Evolutionary conservation across 768 basidiomycete genomes (phyloP).

Genomic region (Pleurotus pulmonarius): DNA sequence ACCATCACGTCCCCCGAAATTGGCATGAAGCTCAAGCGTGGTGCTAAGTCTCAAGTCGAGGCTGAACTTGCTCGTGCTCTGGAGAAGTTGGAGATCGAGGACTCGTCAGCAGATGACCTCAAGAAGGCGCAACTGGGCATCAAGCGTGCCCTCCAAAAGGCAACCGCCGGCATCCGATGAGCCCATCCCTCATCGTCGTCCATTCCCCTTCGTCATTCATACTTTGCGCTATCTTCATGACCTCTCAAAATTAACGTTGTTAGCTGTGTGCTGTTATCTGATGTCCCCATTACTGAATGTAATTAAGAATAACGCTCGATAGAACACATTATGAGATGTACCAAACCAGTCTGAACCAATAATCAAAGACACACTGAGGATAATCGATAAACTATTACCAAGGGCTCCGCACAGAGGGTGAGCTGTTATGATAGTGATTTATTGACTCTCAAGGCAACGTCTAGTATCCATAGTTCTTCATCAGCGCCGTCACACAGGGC

Average conservation of each 20-base stretch:
- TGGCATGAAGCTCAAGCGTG: constrained; percentile 98
- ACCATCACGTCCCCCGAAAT: constrained; percentile 96
- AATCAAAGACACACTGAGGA: background rate
- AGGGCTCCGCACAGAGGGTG: background rate
- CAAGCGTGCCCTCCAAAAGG: constrained; percentile 98
- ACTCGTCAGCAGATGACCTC: constrained; percentile 89
- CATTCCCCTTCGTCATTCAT: constrained; percentile 14
- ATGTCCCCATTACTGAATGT: constrained; percentile 3
- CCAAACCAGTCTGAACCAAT: background rate
- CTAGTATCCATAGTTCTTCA: constrained; percentile 92
- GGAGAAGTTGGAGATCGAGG: constrained; percentile 98
- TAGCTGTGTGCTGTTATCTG: constrained; percentile 2
- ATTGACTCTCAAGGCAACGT: constrained; percentile 77
- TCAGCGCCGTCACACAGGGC: constrained; percentile 94
- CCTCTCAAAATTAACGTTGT: background rate
- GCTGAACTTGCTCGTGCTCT: constrained; percentile 96
- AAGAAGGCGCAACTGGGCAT: constrained; percentile 94
- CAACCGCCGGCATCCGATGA: constrained; percentile 86
- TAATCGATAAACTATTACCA: background rate
- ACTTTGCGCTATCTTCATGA: constrained; percentile 12
- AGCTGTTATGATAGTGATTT: constrained; percentile 45
- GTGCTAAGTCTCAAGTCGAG: constrained; percentile 92
- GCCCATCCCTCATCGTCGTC: constrained; percentile 12
- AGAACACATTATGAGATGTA: background rate
- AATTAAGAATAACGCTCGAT: background rate